Base-by-base conservation (phyloP, 345 rosid genomes). In the thale cress (Arabidopsis thaliana) region DNA sequence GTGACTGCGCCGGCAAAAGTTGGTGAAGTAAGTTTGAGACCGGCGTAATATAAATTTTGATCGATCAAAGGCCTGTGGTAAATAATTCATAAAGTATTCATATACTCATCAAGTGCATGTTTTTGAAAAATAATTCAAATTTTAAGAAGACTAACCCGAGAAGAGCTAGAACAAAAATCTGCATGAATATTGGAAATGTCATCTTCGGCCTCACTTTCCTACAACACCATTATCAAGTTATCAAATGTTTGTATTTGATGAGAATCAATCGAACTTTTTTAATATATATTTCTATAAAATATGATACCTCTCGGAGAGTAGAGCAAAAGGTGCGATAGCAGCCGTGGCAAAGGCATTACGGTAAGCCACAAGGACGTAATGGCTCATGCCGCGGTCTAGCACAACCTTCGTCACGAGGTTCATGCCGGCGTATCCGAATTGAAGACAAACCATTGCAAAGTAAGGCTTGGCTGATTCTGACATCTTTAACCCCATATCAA, bases 341-440 rank as follows among this genome's bases (percentile, higher is more conserved):
- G 82, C 57, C 0, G 88, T 58, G 41, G 98, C 97, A 13, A 91
- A 82, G 72, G 91, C 95, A 59, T 89, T 94, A 14, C 97, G 87
- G 58, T 87, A 91, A 67, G 87, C 89, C 4, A 91, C 96, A 28
- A 94, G 89, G 24, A 89, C 93, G 45, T 30, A 86, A 82, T 91
- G 87, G 83, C 81, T 89, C 88, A 88, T 88, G 74, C 98, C 98
- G 8, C 85, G 84, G 82, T 89, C 89, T 5, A 93, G 94, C 25
- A 95, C 91, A 34, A 91, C 87, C 58, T 89, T 91, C 6, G 97
- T 85, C 52, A 91, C 88, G 9, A 93, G 86, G 53, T 87, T 91
- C 98, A 93, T 93, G 22, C 98, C 98, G 0, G 89, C 98, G 23
- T 91, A 91, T 1, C 98, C 98, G 66, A 93, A 93, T 28, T 93